Conservation (phyloP, 2,329 filamentous ascomycete genomes). For the Epichloe glyceriae region DNA sequence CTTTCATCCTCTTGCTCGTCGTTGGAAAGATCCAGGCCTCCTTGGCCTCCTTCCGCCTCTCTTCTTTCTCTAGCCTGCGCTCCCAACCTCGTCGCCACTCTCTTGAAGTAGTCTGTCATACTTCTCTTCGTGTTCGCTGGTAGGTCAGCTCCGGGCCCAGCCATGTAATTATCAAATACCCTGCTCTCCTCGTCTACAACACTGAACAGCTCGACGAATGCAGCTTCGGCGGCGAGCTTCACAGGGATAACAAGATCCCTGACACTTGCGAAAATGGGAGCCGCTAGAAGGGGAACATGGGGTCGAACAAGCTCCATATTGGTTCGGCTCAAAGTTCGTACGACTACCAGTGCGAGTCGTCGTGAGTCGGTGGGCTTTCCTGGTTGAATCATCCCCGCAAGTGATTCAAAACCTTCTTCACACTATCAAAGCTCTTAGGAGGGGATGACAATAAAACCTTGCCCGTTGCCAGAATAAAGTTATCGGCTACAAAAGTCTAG, state of each 20-base stretch:
- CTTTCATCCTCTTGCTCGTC: conserved; percentile 91
- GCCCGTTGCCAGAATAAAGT: conserved; percentile 76
- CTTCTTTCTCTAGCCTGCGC: conserved; percentile 76
- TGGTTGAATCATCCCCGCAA: conserved; percentile 63
- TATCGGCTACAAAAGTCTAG: conserved; percentile 74
- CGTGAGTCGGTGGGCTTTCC: conserved; percentile 72
- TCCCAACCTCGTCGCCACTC: conserved; percentile 75
- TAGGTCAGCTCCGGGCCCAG: conserved; percentile 51
- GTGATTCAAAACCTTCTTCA: conserved; percentile 65
- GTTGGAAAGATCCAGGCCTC: conserved; percentile 71
- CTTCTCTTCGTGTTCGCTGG: conserved; percentile 65
- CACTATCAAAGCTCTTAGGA: conserved; percentile 58
- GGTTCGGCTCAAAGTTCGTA: conserved; percentile 71
- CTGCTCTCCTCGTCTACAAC: conserved; percentile 77
- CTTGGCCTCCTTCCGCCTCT: conserved; percentile 81
- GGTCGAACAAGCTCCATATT: conserved; percentile 71
- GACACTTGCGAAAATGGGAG: conserved; percentile 77
- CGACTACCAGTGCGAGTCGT: conserved; percentile 71
- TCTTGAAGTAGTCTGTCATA: conserved; percentile 96
- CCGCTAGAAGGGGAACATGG: conserved; percentile 67
- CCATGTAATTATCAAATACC: conserved; percentile 86
- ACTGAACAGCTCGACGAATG: conserved; percentile 80
- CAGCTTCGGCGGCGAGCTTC: conserved; percentile 87
- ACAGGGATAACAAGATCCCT: conserved; percentile 87
- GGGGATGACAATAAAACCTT: conserved; percentile 71